Conservation (phyloP, 148 eudicot genomes). For the Spergularia bocconei region DNA sequence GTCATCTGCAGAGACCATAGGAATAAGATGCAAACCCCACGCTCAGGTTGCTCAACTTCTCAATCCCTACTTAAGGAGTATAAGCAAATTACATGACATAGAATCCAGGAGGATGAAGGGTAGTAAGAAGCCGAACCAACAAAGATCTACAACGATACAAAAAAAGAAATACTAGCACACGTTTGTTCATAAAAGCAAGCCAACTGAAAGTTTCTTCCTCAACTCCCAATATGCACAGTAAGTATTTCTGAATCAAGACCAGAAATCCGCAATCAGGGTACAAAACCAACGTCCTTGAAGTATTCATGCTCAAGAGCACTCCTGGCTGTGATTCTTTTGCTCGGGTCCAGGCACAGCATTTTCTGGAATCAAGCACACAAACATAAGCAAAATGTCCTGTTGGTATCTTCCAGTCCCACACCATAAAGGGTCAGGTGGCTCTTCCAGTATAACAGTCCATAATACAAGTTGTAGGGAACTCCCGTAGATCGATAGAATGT, state of each 20-base stretch:
- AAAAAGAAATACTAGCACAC: conserved; percentile 20
- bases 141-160: conserved; percentile 19
- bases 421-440: neutral
- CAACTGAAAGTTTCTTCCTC: conserved; percentile 17
- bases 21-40: neutral
- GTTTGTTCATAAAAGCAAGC: neutral
- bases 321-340: conserved; percentile 87
- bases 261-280: conserved; percentile 45
- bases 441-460: neutral
- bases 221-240: conserved; percentile 37
- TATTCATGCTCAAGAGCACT: conserved; percentile 90
- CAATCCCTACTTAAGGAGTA: neutral
- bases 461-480: neutral
- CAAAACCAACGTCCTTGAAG: conserved; percentile 73
- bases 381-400: neutral
- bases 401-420: neutral
- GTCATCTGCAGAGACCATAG: neutral
- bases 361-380: conserved; percentile 46
- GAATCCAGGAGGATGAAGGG: conserved; percentile 1
- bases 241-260: neutral
- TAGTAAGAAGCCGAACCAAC: conserved; percentile 2
- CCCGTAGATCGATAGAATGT: neutral
- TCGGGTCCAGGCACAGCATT: conserved; percentile 91
- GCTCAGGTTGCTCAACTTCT: conserved; percentile 5
- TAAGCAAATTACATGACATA: conserved; percentile 18